Conservation (phyloP, 352 stramenopile species). For the Stramenopiles sp. region DNA sequence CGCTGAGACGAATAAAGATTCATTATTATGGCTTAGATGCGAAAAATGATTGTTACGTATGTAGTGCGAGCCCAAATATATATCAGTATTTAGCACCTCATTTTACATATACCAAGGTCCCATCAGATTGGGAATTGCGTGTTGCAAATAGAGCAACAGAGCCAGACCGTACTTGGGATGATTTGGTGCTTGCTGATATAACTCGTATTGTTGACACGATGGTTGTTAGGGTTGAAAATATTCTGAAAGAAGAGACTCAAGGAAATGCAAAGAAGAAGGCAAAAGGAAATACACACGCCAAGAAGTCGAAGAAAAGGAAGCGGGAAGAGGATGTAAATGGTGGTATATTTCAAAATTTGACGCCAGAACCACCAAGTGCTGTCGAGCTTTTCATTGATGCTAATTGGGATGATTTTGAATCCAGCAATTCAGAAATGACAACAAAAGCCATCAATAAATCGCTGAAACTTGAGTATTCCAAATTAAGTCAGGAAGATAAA, state of each 20-base stretch:
- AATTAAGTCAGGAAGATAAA: background rate
- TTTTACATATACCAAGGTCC: background rate
- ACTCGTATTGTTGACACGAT: background rate
- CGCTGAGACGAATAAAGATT: background rate
- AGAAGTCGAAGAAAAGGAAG: background rate
- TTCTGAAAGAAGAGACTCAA: background rate
- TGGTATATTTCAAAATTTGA: background rate
- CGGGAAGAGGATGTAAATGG: no score
- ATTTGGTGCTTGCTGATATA: background rate
- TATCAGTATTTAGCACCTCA: background rate
- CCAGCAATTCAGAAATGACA: background rate
- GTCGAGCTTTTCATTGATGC: background rate
- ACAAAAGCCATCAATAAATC: background rate
- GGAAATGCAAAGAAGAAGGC: background rate
- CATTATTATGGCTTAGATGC: background rate
- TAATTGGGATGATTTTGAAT: background rate
- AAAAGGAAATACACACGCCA: background rate
- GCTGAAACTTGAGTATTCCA: background rate
- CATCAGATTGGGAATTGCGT: background rate
- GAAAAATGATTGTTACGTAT: background rate
- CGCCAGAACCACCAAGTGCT: background rate
- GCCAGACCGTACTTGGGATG: background rate
- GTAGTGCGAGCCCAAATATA: background rate
- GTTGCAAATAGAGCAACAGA: background rate
- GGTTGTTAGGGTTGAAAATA: background rate